These are phyloP conservation scores for Mortierella sp. DNA, from an alignment of 371 early-diverging fungal species.

Conservation along the genomic window DNA sequence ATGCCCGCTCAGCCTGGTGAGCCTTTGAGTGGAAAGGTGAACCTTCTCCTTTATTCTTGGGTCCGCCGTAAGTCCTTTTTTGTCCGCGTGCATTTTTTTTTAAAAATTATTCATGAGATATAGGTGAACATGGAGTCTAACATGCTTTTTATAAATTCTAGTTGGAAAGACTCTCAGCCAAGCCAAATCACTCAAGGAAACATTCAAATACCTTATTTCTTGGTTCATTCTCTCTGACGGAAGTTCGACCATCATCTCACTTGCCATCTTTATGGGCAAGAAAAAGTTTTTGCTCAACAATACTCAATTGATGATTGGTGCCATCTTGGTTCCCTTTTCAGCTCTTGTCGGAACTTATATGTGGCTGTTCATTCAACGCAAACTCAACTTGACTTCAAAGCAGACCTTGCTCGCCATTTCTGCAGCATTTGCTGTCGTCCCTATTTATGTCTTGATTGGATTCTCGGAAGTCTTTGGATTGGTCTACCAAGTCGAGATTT, in stretches of 20 bases:
- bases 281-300: slow-evolving; percentile 49
- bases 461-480: slow-evolving; percentile 65
- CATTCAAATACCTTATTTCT: slow-evolving; percentile 59
- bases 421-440: slow-evolving; percentile 52
- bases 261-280: slow-evolving; percentile 65
- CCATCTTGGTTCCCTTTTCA: slow-evolving; percentile 61
- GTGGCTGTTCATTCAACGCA: slow-evolving; percentile 64
- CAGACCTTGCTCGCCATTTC: slow-evolving; percentile 47
- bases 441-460: slow-evolving; percentile 69
- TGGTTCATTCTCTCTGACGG: slow-evolving; percentile 65
- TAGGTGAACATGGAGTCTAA: neutral
- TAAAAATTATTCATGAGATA: neutral
- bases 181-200: slow-evolving; percentile 50
- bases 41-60: slow-evolving; percentile 61
- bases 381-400: slow-evolving; percentile 53
- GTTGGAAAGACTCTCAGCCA: slow-evolving; percentile 41
- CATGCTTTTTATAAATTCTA: neutral
- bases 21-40: slow-evolving; percentile 64
- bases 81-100: neutral
- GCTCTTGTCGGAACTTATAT: slow-evolving; percentile 65
- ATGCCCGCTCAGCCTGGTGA: slow-evolving; percentile 69
- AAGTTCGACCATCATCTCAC: slow-evolving; percentile 56
- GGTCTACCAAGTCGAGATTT: slow-evolving; percentile 59
- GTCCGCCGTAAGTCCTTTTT: slow-evolving; percentile 47
- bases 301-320: slow-evolving; percentile 58